These are phyloP conservation scores for Bacterosira constricta DNA, from an alignment of 108 stramenopile genomes.

Conservation along the genomic window DNA sequence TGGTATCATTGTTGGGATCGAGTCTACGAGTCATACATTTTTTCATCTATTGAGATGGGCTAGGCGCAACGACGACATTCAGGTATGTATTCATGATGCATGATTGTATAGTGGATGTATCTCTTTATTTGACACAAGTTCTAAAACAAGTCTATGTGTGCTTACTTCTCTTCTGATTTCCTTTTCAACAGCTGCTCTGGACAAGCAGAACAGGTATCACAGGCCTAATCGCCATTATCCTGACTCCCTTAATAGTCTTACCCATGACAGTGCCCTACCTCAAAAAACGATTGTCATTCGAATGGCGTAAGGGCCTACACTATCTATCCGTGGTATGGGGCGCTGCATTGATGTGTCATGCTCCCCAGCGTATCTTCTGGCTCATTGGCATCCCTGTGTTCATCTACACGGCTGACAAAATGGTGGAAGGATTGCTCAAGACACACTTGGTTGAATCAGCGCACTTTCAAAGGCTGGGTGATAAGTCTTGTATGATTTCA, in stretches of 20 bases:
- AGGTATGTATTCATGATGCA: background rate
- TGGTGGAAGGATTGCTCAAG: background rate
- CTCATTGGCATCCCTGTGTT: conserved; percentile 23
- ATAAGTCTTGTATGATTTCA: conserved; percentile 24
- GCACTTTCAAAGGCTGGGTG: conserved; percentile 2
- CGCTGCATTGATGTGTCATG: conserved; percentile 10
- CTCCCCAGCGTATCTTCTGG: conserved; percentile 10
- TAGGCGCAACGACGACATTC: conserved; percentile 10
- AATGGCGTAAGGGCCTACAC: conserved; percentile 21
- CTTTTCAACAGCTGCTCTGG: conserved; percentile 5
- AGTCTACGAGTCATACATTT: conserved; percentile 19
- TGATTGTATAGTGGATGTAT: background rate
- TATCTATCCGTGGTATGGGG: conserved; percentile 17
- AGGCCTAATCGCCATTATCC: conserved; percentile 1
- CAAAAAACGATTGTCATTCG: conserved; percentile 10
- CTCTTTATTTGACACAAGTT: background rate
- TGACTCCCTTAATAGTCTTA: conserved; percentile 15
- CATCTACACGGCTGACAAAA: conserved; percentile 3
- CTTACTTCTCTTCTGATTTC: background rate
- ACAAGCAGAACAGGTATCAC: conserved; percentile 17
- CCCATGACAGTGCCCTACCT: conserved; percentile 19
- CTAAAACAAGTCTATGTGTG: background rate
- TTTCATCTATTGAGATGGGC: conserved; percentile 31
- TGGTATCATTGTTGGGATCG: conserved; percentile 19
- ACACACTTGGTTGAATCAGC: background rate